Evolutionary conservation across 2,329 filamentous ascomycete genomes (phyloP), one percentile per base, ranked within the genome.

Genomic region (Zasmidium angulare): DNA sequence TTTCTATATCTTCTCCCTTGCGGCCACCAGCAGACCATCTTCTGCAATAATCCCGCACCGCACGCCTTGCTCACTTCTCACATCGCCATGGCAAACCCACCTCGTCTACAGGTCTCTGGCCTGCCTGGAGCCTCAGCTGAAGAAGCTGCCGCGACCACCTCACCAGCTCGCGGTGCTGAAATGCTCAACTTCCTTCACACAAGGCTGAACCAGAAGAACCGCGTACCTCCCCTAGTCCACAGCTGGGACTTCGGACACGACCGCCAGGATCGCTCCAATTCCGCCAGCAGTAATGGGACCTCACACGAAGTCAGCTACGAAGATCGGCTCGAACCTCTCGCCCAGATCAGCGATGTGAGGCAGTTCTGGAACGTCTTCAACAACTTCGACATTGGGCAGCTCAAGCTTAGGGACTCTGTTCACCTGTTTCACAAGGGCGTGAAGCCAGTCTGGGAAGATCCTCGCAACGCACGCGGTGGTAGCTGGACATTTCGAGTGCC

Each of bases 401-500:
- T 91, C 55, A 83, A 88, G 53, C 80, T 92, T 66, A 86, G 89
- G 17, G 80, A 82, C 69, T 76, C 72, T 50, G 89, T 90, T 24
- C 89, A 93, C 78, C 87, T 93, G 74, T 91, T 90, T 78, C 91
- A 90, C 85, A 82, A 88, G 67, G 86, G 90, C 67, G 89, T 93
- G 75, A 89, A 90, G 79, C 90, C 89, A 20, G 85, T 92, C 47
- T 90, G 92, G 82, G 90, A 93, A 77, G 93, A 98, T 73, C 85
- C 90, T 46, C 87, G 95, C 69, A 97, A 97, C 76, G 81, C 89
- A 60, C 83, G 87, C 62, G 93, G 93, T 54, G 93, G 93, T 52
- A 89, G 89, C 73, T 97, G 91, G 91, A 96, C 91, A 21, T 96
- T 98, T 77, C 87, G 93, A 53, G 88, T 97, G 48, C 87, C 88